Percentiles rank a stretch among this genome's conserved stretches.
These are phyloP conservation scores for Tolypocladium amazonense DNA, from an alignment of 2,329 filamentous ascomycete genomes.

Conservation along the genomic window DNA sequence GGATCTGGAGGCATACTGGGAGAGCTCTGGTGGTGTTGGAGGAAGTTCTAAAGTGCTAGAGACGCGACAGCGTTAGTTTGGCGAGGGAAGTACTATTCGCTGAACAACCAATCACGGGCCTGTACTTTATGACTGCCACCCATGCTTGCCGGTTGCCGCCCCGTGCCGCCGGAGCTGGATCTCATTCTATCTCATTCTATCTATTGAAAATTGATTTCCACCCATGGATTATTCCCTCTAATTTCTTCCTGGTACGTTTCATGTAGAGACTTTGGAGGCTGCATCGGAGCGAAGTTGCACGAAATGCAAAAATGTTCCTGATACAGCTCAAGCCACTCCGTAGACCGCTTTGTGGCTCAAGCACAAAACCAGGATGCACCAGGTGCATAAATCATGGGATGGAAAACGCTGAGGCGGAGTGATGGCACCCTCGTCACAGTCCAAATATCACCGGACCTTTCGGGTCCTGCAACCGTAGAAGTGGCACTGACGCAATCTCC, in stretches of 20 bases:
- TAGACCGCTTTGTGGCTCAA: neutral
- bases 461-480: neutral
- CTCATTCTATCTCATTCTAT: neutral
- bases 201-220: no score
- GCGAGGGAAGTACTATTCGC: neutral
- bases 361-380: neutral
- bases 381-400: neutral
- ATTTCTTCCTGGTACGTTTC: neutral
- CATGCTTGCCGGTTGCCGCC: neutral
- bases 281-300: neutral
- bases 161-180: neutral
- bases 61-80: neutral
- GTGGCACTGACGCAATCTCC: neutral
- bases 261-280: neutral
- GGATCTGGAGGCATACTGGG: conserved; percentile 31
- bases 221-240: no score
- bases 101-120: neutral
- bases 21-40: conserved; percentile 24
- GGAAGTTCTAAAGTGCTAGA: conserved; percentile 16
- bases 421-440: neutral
- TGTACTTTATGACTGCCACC: neutral
- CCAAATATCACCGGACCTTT: neutral
- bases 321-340: neutral
- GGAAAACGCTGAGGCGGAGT: neutral
- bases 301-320: neutral